Evolutionary conservation across 2,329 filamentous ascomycete species (phyloP).

Genomic region (Verticillium nonalfalfae): DNA sequence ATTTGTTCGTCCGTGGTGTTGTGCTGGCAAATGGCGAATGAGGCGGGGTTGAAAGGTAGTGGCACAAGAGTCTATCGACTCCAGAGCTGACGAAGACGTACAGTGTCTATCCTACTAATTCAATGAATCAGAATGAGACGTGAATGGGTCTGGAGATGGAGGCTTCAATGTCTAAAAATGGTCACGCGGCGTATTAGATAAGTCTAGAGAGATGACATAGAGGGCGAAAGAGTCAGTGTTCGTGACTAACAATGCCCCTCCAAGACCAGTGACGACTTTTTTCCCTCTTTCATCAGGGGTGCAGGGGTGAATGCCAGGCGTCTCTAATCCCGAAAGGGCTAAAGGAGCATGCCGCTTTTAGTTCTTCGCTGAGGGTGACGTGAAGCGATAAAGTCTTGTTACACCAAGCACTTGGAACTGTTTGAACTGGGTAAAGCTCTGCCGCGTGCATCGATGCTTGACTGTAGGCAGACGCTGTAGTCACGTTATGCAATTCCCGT

Average conservation of each 20-base stretch:
- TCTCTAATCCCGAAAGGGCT: too few species aligned
- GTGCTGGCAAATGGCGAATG: neutral
- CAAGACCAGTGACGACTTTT: neutral
- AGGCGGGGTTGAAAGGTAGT: neutral
- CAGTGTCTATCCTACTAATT: neutral
- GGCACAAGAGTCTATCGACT: neutral
- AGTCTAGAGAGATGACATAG: neutral
- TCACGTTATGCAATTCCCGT: too few species aligned
- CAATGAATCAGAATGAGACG: neutral
- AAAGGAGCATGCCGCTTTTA: too few species aligned
- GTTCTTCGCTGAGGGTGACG: too few species aligned
- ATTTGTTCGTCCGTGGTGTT: neutral
- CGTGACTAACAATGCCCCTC: neutral
- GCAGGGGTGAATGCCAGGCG: too few species aligned
- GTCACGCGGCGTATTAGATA: neutral
- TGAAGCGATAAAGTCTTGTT: too few species aligned
- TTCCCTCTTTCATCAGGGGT: neutral
- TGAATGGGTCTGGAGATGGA: neutral
- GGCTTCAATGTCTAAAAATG: neutral
- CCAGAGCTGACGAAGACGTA: neutral
- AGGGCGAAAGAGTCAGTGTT: neutral
- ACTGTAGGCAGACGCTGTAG: too few species aligned
- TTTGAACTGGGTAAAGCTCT: too few species aligned
- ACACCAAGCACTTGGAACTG: too few species aligned
- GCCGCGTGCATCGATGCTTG: too few species aligned